Conservation (phyloP, 108 stramenopile genomes). For the Cyclostephanos tholiformis region DNA sequence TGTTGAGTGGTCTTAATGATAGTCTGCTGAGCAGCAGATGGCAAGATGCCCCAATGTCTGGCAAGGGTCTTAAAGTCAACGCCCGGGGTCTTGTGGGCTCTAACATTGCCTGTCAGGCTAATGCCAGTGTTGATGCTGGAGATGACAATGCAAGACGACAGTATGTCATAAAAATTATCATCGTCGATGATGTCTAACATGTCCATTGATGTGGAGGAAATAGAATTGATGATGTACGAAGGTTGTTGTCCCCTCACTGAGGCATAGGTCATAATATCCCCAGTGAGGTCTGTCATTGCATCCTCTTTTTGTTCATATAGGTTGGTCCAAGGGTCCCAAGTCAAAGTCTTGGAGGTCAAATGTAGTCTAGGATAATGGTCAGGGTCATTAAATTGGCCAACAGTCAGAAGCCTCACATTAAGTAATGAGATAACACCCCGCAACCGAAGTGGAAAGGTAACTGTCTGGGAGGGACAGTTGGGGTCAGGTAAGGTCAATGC, state of each 20-base stretch:
- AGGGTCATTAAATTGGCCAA: too few species aligned
- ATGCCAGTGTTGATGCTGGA: not conserved
- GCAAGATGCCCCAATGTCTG: slow-evolving; percentile 24
- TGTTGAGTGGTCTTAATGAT: slow-evolving; percentile 33
- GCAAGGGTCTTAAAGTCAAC: too few species aligned
- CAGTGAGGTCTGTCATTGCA: too few species aligned
- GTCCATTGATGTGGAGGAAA: not conserved
- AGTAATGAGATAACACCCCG: too few species aligned
- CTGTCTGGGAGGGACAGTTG: too few species aligned
- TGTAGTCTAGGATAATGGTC: not conserved
- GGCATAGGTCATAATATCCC: not conserved
- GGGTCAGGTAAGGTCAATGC: too few species aligned
- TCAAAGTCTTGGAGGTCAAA: slow-evolving; percentile 5
- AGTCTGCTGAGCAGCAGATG: slow-evolving; percentile 30
- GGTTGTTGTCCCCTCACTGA: not conserved
- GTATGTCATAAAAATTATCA: not conserved
- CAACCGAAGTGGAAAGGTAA: too few species aligned
- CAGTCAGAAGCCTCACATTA: too few species aligned
- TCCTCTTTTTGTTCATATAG: slow-evolving; percentile 8
- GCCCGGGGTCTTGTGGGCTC: not conserved
- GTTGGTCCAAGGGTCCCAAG: slow-evolving; percentile 10
- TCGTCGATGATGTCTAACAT: not conserved
- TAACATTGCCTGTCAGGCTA: not conserved
- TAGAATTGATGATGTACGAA: not conserved
- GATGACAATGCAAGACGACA: not conserved